phyloP scores from a whole-genome alignment of 148 eudicot genomes.

The Silene latifolia region DNA sequence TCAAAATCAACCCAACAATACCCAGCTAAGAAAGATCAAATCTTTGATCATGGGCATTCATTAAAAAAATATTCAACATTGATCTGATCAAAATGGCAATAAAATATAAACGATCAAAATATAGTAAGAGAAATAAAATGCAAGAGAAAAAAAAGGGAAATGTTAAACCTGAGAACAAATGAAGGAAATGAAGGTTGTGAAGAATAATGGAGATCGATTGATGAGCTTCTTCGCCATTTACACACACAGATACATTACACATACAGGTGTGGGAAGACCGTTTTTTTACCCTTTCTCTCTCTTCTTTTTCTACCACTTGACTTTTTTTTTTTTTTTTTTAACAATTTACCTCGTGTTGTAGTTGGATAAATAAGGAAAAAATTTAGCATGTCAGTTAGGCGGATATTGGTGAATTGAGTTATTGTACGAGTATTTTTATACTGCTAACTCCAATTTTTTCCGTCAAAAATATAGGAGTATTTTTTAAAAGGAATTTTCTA shows the following conservation, averaged over 20 bases:
- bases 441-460: too few species aligned
- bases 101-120: constrained; percentile 1
- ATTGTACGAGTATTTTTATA: too few species aligned
- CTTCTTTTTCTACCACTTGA: not conserved
- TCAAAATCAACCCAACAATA: constrained; percentile 10
- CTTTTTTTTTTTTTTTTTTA: constrained; percentile 4
- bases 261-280: not conserved
- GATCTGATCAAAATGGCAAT: constrained; percentile 11
- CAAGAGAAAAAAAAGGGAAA: not conserved
- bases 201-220: constrained; percentile 31
- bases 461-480: too few species aligned
- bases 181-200: constrained; percentile 19
- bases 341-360: not conserved
- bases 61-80: constrained; percentile 13
- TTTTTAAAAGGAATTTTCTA: too few species aligned
- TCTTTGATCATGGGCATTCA: constrained; percentile 14
- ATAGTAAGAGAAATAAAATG: not conserved
- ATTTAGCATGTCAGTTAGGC: not conserved
- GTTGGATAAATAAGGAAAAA: not conserved
- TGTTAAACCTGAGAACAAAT: constrained; percentile 31
- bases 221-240: constrained; percentile 48
- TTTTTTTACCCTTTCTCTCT: constrained; percentile 8
- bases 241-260: constrained; percentile 17
- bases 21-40: constrained; percentile 6
- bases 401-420: too few species aligned